Conservation (phyloP, 345 rosid genomes). For the Crucihimalaya himalaica region DNA sequence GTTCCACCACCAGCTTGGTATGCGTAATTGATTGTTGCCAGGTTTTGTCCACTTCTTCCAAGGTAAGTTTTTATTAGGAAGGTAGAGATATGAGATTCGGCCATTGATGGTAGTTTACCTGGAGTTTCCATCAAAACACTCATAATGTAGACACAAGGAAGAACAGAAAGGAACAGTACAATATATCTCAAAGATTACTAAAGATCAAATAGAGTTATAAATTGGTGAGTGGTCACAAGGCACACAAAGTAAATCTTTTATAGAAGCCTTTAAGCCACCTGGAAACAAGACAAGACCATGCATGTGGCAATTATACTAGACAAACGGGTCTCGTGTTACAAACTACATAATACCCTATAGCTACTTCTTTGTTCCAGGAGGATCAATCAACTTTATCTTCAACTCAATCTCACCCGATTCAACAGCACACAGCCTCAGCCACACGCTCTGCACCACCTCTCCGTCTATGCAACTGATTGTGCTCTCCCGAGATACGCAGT, state of each 20-base stretch:
- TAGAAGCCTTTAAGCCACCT: slow-evolving; percentile 1
- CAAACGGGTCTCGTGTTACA: slow-evolving; percentile 27
- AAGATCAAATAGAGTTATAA: slow-evolving; percentile 14
- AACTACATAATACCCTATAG: slow-evolving; percentile 24
- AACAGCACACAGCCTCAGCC: slow-evolving; percentile 78
- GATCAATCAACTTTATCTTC: slow-evolving; percentile 65
- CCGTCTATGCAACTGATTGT: slow-evolving; percentile 69
- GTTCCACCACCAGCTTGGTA: slow-evolving; percentile 4
- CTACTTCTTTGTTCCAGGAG: slow-evolving; percentile 34
- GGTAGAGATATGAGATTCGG: neutral
- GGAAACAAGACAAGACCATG: slow-evolving; percentile 20
- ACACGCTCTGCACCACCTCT: slow-evolving; percentile 85
- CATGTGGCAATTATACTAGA: slow-evolving; percentile 16
- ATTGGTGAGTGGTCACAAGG: slow-evolving; percentile 5
- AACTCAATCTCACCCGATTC: slow-evolving; percentile 96
- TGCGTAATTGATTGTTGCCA: slow-evolving; percentile 1
- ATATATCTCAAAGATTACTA: slow-evolving; percentile 4
- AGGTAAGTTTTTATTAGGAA: neutral
- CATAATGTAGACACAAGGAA: neutral
- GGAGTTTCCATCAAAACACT: neutral
- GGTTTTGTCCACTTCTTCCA: neutral
- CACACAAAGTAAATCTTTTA: slow-evolving; percentile 9
- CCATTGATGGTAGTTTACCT: slow-evolving; percentile 14
- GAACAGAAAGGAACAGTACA: neutral
- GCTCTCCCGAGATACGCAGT: slow-evolving; percentile 85